A percentile compares a stretch with the other conserved stretches of the same genome.
These are phyloP conservation scores for Strigomonas oncopelti DNA, from an alignment of 208 protist species.

Conservation along the genomic window DNA sequence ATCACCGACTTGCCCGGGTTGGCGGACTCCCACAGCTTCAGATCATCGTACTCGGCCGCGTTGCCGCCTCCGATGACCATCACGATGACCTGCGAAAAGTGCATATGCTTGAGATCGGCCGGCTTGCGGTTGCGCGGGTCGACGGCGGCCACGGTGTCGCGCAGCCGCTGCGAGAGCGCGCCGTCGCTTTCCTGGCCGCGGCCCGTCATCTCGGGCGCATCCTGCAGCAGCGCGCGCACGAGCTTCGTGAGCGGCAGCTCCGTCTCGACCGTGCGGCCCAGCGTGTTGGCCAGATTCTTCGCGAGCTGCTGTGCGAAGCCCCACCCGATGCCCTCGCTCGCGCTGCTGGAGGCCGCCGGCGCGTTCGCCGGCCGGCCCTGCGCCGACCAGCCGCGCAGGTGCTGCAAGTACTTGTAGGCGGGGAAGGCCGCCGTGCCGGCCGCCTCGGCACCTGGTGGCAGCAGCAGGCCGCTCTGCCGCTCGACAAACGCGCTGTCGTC, in stretches of 20 bases:
- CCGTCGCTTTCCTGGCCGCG: neutral
- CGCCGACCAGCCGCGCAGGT: slow-evolving; percentile 73
- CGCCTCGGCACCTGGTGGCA: slow-evolving; percentile 15
- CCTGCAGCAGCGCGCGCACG: slow-evolving; percentile 79
- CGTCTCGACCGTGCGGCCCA: slow-evolving; percentile 51
- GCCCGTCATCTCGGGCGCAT: slow-evolving; percentile 22
- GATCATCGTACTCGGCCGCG: slow-evolving; percentile 85
- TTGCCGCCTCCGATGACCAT: slow-evolving; percentile 84
- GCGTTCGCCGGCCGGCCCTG: neutral
- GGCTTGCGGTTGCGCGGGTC: slow-evolving; percentile 67
- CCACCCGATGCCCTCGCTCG: slow-evolving; percentile 69
- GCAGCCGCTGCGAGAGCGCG: slow-evolving; percentile 23
- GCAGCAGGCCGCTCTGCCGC: slow-evolving; percentile 10
- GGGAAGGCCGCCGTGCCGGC: slow-evolving; percentile 37
- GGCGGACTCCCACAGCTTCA: slow-evolving; percentile 78
- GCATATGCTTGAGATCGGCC: slow-evolving; percentile 51
- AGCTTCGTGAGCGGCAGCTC: slow-evolving; percentile 84
- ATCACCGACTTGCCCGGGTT: slow-evolving; percentile 73
- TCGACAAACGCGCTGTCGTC: slow-evolving; percentile 43
- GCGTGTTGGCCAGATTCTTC: slow-evolving; percentile 73
- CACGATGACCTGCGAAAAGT: slow-evolving; percentile 85
- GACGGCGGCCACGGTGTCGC: slow-evolving; percentile 67
- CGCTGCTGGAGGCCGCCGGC: slow-evolving; percentile 15
- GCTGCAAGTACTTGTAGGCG: slow-evolving; percentile 72
- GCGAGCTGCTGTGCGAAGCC: slow-evolving; percentile 83